Conservation (phyloP, 495 filamentous ascomycete genomes). For the Tuber melanosporum region DNA sequence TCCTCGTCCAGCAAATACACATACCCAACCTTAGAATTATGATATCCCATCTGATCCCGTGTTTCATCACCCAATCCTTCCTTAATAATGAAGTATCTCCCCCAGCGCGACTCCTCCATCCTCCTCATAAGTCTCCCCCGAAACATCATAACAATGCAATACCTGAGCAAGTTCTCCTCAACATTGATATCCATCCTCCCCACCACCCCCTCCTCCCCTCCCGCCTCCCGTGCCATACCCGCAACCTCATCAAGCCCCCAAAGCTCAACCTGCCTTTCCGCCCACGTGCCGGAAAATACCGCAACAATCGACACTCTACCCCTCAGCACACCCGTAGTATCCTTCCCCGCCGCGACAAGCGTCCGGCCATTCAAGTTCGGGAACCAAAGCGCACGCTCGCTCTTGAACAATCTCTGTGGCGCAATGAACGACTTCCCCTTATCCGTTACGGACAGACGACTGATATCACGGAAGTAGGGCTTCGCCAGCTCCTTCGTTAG, state of each 20-base stretch:
- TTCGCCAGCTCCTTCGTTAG: slow-evolving; percentile 58
- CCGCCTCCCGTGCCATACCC: slow-evolving; percentile 15
- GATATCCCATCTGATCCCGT: slow-evolving; percentile 67
- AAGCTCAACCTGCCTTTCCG: slow-evolving; percentile 65
- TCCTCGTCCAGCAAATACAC: slow-evolving; percentile 83
- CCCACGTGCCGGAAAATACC: slow-evolving; percentile 78
- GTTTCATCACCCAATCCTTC: slow-evolving; percentile 68
- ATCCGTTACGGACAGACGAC: slow-evolving; percentile 62
- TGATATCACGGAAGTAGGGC: slow-evolving; percentile 91
- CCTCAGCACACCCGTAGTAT: slow-evolving; percentile 66
- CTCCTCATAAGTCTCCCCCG: slow-evolving; percentile 54
- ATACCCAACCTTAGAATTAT: slow-evolving; percentile 89
- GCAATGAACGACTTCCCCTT: slow-evolving; percentile 85
- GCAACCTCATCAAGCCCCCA: slow-evolving; percentile 55
- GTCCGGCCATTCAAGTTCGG: slow-evolving; percentile 82
- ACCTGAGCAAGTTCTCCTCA: slow-evolving; percentile 73
- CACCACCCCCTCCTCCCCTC: slow-evolving; percentile 47
- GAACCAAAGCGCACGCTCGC: slow-evolving; percentile 76
- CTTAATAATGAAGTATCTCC: slow-evolving; percentile 74
- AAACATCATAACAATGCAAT: slow-evolving; percentile 64
- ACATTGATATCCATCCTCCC: slow-evolving; percentile 81
- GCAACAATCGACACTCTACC: slow-evolving; percentile 70
- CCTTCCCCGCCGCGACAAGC: slow-evolving; percentile 49
- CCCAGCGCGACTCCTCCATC: slow-evolving; percentile 57
- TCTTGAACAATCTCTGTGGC: slow-evolving; percentile 66